Conservation (phyloP, 2,329 filamentous ascomycete species). For the Colletotrichum musae region DNA sequence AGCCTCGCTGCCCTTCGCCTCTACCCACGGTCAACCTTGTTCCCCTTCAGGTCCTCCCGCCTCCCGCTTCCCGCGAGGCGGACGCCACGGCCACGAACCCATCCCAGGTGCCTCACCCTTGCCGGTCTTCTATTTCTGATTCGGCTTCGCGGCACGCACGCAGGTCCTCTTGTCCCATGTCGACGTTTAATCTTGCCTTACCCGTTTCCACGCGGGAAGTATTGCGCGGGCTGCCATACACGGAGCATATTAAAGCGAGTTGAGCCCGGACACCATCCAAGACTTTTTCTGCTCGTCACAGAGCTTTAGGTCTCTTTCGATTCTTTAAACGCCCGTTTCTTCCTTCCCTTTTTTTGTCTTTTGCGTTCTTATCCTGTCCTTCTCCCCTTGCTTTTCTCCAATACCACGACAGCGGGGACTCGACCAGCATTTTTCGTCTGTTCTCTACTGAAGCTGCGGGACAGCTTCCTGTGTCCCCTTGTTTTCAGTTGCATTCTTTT, state of each 20-base stretch:
- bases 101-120: conserved; percentile 42
- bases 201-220: conserved; percentile 32
- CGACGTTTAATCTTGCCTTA: conserved; percentile 44
- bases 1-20: background rate
- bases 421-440: conserved; percentile 39
- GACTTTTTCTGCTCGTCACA: conserved; percentile 36
- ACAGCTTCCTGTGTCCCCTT: conserved; percentile 51
- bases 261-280: conserved; percentile 43
- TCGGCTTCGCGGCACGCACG: conserved; percentile 21
- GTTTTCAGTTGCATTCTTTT: conserved; percentile 42
- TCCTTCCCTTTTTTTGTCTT: conserved; percentile 44
- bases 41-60: conserved; percentile 35
- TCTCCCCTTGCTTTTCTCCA: conserved; percentile 34
- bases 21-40: conserved; percentile 28
- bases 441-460: conserved; percentile 53
- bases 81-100: conserved; percentile 44
- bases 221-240: conserved; percentile 43
- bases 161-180: conserved; percentile 31
- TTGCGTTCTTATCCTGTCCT: conserved; percentile 44
- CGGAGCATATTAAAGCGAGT: conserved; percentile 51
- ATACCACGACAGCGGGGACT: conserved; percentile 32
- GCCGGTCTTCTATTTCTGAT: conserved; percentile 39
- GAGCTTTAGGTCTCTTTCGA: conserved; percentile 37
- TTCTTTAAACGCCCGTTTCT: conserved; percentile 42
- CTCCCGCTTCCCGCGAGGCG: conserved; percentile 38